phyloP scores from a whole-genome alignment of 768 basidiomycete genomes.

The Suillus luteus region DNA sequence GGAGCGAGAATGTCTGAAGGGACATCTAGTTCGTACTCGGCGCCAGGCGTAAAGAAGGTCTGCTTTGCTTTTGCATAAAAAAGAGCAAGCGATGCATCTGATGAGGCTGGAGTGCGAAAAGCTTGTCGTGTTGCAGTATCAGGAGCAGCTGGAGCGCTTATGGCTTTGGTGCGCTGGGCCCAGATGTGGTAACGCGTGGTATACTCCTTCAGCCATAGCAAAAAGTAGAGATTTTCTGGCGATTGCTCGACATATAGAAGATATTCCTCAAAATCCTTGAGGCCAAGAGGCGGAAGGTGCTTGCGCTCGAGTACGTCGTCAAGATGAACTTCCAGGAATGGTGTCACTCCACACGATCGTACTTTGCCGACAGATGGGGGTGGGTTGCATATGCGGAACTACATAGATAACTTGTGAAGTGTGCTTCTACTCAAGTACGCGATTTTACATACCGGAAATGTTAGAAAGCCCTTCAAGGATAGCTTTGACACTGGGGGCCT shows the following conservation, averaged over 20 bases:
- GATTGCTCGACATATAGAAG: conserved; percentile 74
- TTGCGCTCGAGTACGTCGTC: conserved; percentile 77
- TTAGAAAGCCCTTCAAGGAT: conserved; percentile 35
- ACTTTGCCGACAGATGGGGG: conserved; percentile 70
- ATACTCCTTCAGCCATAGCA: conserved; percentile 82
- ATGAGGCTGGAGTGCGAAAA: conserved; percentile 36
- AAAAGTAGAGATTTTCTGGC: conserved; percentile 83
- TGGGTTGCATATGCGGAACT: conserved; percentile 63
- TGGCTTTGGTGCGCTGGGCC: conserved; percentile 33
- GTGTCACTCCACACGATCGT: conserved; percentile 68
- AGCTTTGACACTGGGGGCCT: conserved; percentile 33
- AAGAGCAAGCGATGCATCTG: conserved; percentile 60
- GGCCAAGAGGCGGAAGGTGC: conserved; percentile 76
- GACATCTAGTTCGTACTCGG: conserved; percentile 71
- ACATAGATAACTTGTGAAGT: background rate
- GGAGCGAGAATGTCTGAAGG: conserved; percentile 66
- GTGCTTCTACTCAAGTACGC: background rate
- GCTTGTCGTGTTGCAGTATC: conserved; percentile 19
- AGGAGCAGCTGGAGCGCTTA: conserved; percentile 34
- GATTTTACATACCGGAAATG: conserved; percentile 39
- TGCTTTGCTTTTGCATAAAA: conserved; percentile 81
- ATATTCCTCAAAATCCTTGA: conserved; percentile 82
- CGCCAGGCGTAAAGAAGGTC: conserved; percentile 76
- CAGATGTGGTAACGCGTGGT: conserved; percentile 48
- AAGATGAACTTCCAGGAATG: conserved; percentile 64